A percentile compares a stretch with the other conserved stretches of the same genome.
These are phyloP conservation scores for Aspergillus cejpii DNA, from an alignment of 2,329 filamentous ascomycete genomes.

Conservation along the genomic window DNA sequence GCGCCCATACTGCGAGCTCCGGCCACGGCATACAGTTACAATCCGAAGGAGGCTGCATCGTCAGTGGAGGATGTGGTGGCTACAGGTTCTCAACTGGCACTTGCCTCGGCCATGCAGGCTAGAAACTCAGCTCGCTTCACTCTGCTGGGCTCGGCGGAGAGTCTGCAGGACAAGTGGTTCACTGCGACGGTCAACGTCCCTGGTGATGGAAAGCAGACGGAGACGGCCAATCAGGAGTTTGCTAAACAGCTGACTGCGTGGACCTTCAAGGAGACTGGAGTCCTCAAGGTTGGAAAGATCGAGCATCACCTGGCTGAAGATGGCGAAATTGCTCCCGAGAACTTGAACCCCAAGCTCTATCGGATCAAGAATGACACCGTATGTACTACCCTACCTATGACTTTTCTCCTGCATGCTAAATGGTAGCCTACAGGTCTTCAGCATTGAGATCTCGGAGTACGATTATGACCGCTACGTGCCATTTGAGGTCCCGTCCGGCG, in stretches of 20 bases:
- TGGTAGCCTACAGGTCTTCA: constrained; percentile 58
- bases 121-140: constrained; percentile 88
- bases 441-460: constrained; percentile 85
- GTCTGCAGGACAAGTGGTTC: constrained; percentile 85
- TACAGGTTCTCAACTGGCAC: constrained; percentile 70
- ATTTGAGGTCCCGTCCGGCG: constrained; percentile 62
- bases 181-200: constrained; percentile 63
- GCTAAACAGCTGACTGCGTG: constrained; percentile 80
- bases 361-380: constrained; percentile 95
- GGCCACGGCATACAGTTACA: constrained; percentile 84
- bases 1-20: constrained; percentile 77
- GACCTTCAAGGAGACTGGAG: constrained; percentile 91
- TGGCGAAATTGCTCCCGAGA: constrained; percentile 45
- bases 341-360: constrained; percentile 76
- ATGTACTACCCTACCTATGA: constrained; percentile 42
- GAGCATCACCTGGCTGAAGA: constrained; percentile 62
- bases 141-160: constrained; percentile 76
- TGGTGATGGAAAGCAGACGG: constrained; percentile 49
- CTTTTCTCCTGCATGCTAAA: constrained; percentile 21
- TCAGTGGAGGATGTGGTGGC: constrained; percentile 75
- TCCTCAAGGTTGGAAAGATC: constrained; percentile 75
- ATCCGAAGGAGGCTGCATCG: constrained; percentile 75
- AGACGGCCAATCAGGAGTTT: constrained; percentile 76
- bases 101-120: constrained; percentile 82
- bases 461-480: constrained; percentile 65